A percentile compares a stretch with the other conserved stretches of the same genome.
Evolutionary conservation across 768 basidiomycete species (phyloP).

Genomic region (Tulasnella sp.): DNA sequence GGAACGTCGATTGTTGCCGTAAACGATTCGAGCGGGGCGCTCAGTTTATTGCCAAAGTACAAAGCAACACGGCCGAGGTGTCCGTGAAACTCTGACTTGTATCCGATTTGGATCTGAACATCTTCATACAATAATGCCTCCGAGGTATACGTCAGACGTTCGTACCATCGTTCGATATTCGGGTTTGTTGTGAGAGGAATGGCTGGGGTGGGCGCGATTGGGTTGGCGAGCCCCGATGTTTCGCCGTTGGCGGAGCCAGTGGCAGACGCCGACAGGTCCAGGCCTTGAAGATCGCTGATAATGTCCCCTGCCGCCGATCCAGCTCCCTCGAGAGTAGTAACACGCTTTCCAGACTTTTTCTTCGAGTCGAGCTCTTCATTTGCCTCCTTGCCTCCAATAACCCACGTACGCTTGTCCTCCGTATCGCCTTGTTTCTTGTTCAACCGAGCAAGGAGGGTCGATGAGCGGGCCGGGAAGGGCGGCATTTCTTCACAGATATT

Average conservation of each 20-base stretch:
- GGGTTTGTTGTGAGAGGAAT: conserved; percentile 35
- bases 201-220: neutral
- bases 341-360: conserved; percentile 32
- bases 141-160: conserved; percentile 67
- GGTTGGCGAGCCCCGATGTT: neutral
- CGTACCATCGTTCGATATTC: conserved; percentile 86
- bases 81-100: conserved; percentile 95
- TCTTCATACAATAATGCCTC: conserved; percentile 97
- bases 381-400: conserved; percentile 90
- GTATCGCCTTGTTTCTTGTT: conserved; percentile 87
- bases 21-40: conserved; percentile 84
- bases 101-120: conserved; percentile 87
- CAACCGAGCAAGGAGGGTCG: conserved; percentile 78
- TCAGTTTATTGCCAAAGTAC: conserved; percentile 94
- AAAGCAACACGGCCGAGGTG: conserved; percentile 90
- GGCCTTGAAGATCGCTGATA: conserved; percentile 73
- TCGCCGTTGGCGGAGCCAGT: neutral
- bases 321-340: conserved; percentile 32
- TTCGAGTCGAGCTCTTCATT: conserved; percentile 71
- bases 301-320: conserved; percentile 42
- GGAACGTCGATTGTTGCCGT: conserved; percentile 79
- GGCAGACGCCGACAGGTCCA: conserved; percentile 53
- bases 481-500: conserved; percentile 99
- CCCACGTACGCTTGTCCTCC: conserved; percentile 94
- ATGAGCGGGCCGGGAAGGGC: conserved; percentile 92